Base-by-base conservation (phyloP, 23 red algal species). In the Pyropia haitanensis region DNA sequence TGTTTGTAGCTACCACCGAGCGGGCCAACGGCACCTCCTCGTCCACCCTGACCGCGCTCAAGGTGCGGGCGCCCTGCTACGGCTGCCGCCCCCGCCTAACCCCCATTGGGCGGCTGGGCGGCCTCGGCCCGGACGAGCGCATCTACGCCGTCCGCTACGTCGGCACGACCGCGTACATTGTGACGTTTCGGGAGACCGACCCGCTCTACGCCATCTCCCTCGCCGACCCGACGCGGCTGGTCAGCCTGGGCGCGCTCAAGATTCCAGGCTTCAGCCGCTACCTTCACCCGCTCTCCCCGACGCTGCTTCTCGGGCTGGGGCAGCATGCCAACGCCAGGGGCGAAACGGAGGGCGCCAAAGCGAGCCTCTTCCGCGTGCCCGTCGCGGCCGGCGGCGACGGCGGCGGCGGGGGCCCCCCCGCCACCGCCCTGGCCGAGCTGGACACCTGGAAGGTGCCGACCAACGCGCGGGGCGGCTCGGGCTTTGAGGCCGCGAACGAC, bases 1-100 rank as follows among this genome's bases (percentile, higher is more conserved):
- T 83, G 19, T 83, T 62, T 51, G 73, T 83, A 17, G 79, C 79
- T 3, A 83, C 79, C 16, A 83, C 79, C 12, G 67, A 73, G 79
- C 67, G 67, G 79, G 32, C 59, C 5, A 25, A 8, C 14, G 59
- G 78, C 7, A 68, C 71, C 44, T 24, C 18, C 21, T 67, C 51
- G 24, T 26, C 65, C 30, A 82, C 67, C 60, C 65, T 73, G 32
- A 46, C 10, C 51, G 72, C 9, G 57, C 58, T 10, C 56, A 33
- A 0, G 72, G 65, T 23, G 17, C 14, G 16, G 4, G 4, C 39
- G 10, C 39, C 39, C 7, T 46, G 39, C 66, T 34, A 7, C 46
- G 58, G 13, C 12, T n/a, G 19, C 39, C 39, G 10, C 30, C 53
- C 26, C 17, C 27, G n/a, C 25, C 18, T 17, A 32, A 72, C 49